Percentiles rank a stretch among this genome's conserved stretches.
Evolutionary conservation across 2,329 filamentous ascomycete species (phyloP).

Genomic region (Juglanconis juglandina): DNA sequence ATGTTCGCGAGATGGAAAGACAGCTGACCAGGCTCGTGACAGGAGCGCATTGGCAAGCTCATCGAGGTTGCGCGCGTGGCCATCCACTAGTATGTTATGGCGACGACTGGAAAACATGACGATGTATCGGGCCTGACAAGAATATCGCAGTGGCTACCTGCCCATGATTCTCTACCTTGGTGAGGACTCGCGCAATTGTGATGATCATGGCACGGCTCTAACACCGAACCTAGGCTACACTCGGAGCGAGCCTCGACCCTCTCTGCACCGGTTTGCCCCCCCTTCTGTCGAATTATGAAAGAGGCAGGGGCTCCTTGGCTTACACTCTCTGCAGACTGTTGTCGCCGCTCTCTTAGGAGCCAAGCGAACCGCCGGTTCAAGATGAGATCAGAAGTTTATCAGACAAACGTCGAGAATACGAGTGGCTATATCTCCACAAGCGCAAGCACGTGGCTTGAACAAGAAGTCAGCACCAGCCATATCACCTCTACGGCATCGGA

Average conservation of each 20-base stretch:
- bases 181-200: conserved; percentile 31
- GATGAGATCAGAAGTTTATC: background rate
- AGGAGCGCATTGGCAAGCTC: conserved; percentile 98
- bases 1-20: background rate
- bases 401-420: background rate
- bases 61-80: conserved; percentile 92
- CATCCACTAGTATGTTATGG: conserved; percentile 81
- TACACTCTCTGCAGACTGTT: conserved; percentile 18
- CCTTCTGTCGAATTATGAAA: background rate
- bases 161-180: conserved; percentile 95
- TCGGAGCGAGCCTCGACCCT: conserved; percentile 85
- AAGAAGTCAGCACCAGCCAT: background rate
- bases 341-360: conserved; percentile 53
- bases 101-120: background rate
- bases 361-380: background rate
- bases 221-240: conserved; percentile 68
- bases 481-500: conserved; percentile 8
- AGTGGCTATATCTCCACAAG: background rate
- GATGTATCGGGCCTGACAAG: conserved; percentile 30
- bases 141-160: conserved; percentile 73
- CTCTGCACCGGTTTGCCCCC: conserved; percentile 30
- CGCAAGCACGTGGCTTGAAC: background rate
- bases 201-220: conserved; percentile 14
- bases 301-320: background rate
- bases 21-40: conserved; percentile 16